These are phyloP conservation scores for Mycosphaerella sp. DNA, from an alignment of 2,329 filamentous ascomycete genomes.

Conservation along the genomic window DNA sequence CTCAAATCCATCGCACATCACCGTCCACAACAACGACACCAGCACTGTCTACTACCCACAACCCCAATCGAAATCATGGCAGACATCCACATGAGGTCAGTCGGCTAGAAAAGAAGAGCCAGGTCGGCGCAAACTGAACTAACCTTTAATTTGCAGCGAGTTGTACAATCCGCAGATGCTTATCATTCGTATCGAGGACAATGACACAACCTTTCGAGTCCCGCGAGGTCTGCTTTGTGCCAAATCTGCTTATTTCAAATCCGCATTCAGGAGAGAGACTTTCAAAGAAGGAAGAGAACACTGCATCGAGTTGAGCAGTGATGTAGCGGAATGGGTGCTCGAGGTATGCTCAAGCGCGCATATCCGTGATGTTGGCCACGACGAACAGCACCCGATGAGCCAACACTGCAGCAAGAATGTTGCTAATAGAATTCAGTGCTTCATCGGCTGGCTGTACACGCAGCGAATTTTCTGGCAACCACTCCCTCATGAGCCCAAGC, in stretches of 20 bases:
- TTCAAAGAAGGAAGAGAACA: background rate
- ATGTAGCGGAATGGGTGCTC: constrained; percentile 8
- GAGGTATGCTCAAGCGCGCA: background rate
- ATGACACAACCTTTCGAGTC: background rate
- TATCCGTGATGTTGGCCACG: background rate
- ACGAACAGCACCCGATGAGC: background rate
- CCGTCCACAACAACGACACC: background rate
- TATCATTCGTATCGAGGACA: background rate
- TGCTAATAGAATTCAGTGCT: background rate
- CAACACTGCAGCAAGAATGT: background rate
- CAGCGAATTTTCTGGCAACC: background rate
- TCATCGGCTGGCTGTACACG: constrained; percentile 15
- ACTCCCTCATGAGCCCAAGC: background rate
- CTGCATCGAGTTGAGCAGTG: background rate
- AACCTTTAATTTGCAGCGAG: background rate
- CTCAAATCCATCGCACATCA: background rate
- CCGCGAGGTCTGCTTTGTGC: constrained; percentile 4
- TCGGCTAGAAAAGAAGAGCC: no score
- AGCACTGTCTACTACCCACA: no score
- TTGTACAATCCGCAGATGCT: background rate
- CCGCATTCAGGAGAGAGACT: background rate
- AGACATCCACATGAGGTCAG: no score
- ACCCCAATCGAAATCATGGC: no score
- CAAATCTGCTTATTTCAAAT: constrained; percentile 11
- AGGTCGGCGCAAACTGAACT: no score